Conservation (phyloP, 441 rosid species). For the Capsella rubella region DNA sequence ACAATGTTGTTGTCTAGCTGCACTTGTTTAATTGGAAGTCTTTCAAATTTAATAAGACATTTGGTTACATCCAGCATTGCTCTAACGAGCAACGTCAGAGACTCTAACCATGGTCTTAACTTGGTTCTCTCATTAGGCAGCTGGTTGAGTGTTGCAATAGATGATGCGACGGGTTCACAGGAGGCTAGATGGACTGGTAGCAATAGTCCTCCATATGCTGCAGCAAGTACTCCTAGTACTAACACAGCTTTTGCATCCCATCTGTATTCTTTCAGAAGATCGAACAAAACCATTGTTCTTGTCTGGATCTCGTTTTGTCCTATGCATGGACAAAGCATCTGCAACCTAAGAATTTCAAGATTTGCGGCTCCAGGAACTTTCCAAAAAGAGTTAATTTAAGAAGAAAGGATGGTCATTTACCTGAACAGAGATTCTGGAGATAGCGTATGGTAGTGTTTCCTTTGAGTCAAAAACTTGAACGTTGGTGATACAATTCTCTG, state of each 20-base stretch:
- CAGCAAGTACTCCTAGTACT: conserved; percentile 72
- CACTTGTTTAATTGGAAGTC: conserved; percentile 52
- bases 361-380: conserved; percentile 3
- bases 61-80: conserved; percentile 62
- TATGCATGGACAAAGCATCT: conserved; percentile 57
- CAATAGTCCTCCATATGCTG: conserved; percentile 65
- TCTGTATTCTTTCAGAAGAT: conserved; percentile 60
- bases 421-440: conserved; percentile 57
- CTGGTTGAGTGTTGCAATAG: conserved; percentile 63
- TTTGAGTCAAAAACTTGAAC: conserved; percentile 56
- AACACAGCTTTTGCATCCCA: conserved; percentile 83
- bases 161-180: conserved; percentile 61
- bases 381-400: conserved; percentile 2
- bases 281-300: conserved; percentile 64
- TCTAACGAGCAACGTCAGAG: conserved; percentile 55
- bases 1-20: conserved; percentile 51
- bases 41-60: conserved; percentile 65
- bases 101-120: conserved; percentile 61
- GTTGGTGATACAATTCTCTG: conserved; percentile 39
- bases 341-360: conserved; percentile 39
- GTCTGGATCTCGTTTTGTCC: conserved; percentile 51
- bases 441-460: conserved; percentile 57
- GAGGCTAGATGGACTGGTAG: conserved; percentile 57
- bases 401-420: conserved; percentile 44
- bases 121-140: conserved; percentile 50